phyloP scores from a whole-genome alignment of 441 rosid species.

The Adansonia grandidieri region DNA sequence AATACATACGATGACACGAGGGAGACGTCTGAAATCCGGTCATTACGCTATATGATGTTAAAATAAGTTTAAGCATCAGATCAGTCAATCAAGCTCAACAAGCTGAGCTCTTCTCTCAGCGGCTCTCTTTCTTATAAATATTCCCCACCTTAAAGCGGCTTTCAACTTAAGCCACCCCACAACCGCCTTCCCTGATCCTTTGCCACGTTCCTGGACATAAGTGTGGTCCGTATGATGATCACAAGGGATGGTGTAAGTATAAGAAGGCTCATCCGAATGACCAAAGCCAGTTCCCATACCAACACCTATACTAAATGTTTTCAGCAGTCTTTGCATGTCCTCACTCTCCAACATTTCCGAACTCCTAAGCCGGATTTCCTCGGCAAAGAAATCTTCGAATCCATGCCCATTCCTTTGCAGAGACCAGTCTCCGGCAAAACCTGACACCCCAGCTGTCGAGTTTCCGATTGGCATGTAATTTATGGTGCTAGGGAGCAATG shows the following conservation, averaged over 20 bases:
- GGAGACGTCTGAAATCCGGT: too few relatives aligned
- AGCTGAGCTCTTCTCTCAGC: constrained; percentile 86
- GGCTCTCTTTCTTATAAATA: constrained; percentile 84
- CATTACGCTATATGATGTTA: not conserved
- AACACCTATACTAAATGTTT: constrained; percentile 53
- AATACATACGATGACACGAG: too few relatives aligned
- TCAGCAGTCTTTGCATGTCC: constrained; percentile 86
- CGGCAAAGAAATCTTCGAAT: constrained; percentile 59
- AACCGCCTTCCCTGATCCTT: constrained; percentile 88
- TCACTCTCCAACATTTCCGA: constrained; percentile 83
- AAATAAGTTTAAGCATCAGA: constrained; percentile 19
- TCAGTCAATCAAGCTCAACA: constrained; percentile 64
- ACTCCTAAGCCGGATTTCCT: constrained; percentile 75
- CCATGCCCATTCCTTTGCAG: constrained; percentile 55
- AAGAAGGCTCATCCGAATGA: constrained; percentile 55
- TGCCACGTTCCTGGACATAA: constrained; percentile 35
- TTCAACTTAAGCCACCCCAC: constrained; percentile 95
- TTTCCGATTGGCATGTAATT: constrained; percentile 52
- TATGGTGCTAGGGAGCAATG: constrained; percentile 45
- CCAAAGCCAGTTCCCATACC: constrained; percentile 53
- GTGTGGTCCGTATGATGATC: constrained; percentile 50
- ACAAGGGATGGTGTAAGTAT: constrained; percentile 55
- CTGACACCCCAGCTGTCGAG: constrained; percentile 37
- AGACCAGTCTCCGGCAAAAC: constrained; percentile 65
- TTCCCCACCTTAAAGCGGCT: constrained; percentile 97